phyloP scores from a whole-genome alignment of 352 stramenopile species.

The Phytophthora cryptogea region DNA sequence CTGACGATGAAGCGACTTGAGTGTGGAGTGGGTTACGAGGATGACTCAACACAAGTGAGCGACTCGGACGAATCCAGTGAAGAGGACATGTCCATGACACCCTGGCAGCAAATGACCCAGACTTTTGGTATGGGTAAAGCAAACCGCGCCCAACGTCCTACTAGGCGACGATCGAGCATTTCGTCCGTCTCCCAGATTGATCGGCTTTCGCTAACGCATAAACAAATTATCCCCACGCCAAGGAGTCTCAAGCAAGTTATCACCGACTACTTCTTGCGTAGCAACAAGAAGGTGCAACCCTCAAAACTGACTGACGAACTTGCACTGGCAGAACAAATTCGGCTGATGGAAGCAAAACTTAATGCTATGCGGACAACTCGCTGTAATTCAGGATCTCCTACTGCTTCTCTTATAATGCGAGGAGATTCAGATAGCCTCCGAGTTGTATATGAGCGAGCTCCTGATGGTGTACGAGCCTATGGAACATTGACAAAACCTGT shows the following conservation, averaged over 20 bases:
- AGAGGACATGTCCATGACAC: conserved; percentile 78
- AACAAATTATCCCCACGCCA: conserved; percentile 49
- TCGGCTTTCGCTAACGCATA: conserved; percentile 55
- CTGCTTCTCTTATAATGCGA: not conserved
- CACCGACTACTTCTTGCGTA: conserved; percentile 61
- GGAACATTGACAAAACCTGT: conserved; percentile 60
- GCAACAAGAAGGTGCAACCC: conserved; percentile 74
- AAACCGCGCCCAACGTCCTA: conserved; percentile 26
- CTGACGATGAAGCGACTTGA: conserved; percentile 74
- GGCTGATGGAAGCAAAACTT: conserved; percentile 41
- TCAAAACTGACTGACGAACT: conserved; percentile 32
- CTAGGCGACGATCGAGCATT: conserved; percentile 58
- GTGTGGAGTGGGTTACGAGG: conserved; percentile 71
- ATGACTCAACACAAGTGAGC: conserved; percentile 85
- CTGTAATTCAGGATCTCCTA: conserved; percentile 15
- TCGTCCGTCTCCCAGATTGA: conserved; percentile 72
- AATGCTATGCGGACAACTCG: conserved; percentile 30
- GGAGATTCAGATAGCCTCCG: conserved; percentile 29
- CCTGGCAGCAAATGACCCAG: conserved; percentile 86
- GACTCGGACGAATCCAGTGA: conserved; percentile 81
- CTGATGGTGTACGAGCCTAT: conserved; percentile 50
- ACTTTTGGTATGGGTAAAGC: conserved; percentile 77
- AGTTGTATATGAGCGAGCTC: conserved; percentile 52
- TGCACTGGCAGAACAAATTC: conserved; percentile 36
- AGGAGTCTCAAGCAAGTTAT: conserved; percentile 69